Evolutionary conservation across 495 filamentous ascomycete genomes (phyloP).

Genomic region (Penicillium turbatum): DNA sequence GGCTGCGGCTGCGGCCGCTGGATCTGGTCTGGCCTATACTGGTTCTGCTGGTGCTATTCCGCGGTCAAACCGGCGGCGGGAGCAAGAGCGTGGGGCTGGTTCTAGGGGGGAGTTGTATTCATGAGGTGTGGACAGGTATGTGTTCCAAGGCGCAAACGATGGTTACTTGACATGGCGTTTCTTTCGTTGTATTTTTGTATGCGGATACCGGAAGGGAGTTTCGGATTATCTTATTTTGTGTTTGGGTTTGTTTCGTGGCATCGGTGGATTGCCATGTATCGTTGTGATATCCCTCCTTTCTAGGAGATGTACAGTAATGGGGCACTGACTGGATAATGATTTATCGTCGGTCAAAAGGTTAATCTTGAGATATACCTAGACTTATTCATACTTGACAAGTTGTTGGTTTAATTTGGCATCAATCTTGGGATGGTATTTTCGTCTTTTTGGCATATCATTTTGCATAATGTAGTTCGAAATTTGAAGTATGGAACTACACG

Average conservation of each 20-base stretch:
- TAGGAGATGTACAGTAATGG: slow-evolving; percentile 5
- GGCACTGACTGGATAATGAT: background rate
- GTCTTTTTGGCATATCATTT: too few species aligned
- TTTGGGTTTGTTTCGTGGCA: background rate
- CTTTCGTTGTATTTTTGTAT: background rate
- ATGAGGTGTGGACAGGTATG: slow-evolving; percentile 7
- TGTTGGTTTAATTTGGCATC: too few species aligned
- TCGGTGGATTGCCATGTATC: slow-evolving; percentile 3
- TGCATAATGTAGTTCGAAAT: too few species aligned
- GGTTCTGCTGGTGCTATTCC: slow-evolving; percentile 25
- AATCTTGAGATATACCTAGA: background rate
- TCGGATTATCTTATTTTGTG: slow-evolving; percentile 8
- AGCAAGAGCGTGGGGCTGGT: slow-evolving; percentile 42
- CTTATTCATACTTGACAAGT: too few species aligned
- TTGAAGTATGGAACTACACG: too few species aligned
- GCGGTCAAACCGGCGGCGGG: slow-evolving; percentile 30
- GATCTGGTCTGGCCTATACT: slow-evolving; percentile 2
- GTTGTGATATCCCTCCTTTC: slow-evolving; percentile 11
- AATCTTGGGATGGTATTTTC: too few species aligned
- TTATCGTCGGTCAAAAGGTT: background rate
- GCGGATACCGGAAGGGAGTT: slow-evolving; percentile 6
- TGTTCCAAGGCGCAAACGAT: background rate
- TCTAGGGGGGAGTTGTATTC: slow-evolving; percentile 41
- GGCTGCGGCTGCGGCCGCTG: slow-evolving; percentile 3
- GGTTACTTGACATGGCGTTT: background rate